Base-by-base conservation (phyloP, 148 eudicot species). In the Agrostemma githago region DNA sequence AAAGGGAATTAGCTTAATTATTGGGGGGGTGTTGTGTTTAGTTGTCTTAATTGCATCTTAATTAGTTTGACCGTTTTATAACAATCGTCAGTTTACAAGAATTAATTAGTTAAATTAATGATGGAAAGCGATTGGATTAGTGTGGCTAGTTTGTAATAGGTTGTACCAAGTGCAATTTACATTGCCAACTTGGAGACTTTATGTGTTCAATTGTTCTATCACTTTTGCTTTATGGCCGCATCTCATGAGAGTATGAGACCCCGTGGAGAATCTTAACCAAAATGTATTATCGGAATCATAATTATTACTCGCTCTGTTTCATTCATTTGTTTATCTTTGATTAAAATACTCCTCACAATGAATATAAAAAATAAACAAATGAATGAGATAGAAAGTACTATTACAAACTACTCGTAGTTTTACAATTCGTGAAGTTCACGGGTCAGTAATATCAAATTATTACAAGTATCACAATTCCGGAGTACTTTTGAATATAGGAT, bases 111-210 rank as follows among this genome's bases (percentile, higher is more conserved):
- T 26, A 26, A 26, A 62, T 6, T 39, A 65, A 65, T 65, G 2
- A 40, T 1, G 0, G 68, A 65, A 65, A 65, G 46, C n/a, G 48
- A 65, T 62, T 62, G 11, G 39, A 65, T 51, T 10, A 51, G 56
- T 51, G 3, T 51, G 56, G 3, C 1, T 0, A 38, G 68, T 40
- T 65, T 46, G 1, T 65, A 65, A 16, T 65, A 65, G 68, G 48
- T 65, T 40, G 68, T 65, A 65, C 0, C 20, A 43, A 15, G 42
- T 39, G 56, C 56, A 65, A 39, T 2, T 65, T 39, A 65, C 48
- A 65, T 11, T 64, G 68, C 10, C 68, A 65, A 65, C 17, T 65
- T 65, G 68, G 68, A 39, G 20, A 40, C 68, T 65, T 65, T 65
- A 14, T 39, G 14, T 51, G 56, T 51, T 5, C 46, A 43, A 43